A percentile compares a stretch with the other conserved stretches of the same genome.
These are phyloP conservation scores for Diutina mesorugosa DNA, from an alignment of 1,139 yeast species.

Conservation along the genomic window DNA sequence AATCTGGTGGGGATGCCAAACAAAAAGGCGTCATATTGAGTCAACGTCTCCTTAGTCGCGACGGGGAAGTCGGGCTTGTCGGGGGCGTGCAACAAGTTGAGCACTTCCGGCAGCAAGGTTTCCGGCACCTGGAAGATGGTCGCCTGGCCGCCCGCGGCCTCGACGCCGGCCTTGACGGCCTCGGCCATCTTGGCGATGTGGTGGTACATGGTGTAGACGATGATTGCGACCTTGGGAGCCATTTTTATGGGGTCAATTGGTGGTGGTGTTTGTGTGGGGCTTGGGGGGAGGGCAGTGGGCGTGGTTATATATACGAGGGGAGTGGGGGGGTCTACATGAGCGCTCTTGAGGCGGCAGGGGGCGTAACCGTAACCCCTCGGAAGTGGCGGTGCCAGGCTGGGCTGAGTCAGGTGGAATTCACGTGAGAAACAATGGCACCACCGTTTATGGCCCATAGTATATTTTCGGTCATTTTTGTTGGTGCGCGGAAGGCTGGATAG, in stretches of 20 bases:
- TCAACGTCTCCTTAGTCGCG: conserved; percentile 48
- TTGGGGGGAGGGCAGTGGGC: not conserved
- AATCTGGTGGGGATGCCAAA: conserved; percentile 79
- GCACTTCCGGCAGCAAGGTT: conserved; percentile 19
- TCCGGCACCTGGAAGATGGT: conserved; percentile 24
- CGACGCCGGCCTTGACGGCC: conserved; percentile 22
- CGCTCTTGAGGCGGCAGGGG: not conserved
- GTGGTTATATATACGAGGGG: not conserved
- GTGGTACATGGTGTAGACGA: conserved; percentile 24
- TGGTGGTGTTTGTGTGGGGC: not conserved
- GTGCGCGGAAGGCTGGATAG: not conserved
- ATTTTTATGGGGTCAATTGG: conserved; percentile 6
- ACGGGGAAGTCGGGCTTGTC: conserved; percentile 57
- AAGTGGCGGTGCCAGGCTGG: too few species aligned
- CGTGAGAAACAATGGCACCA: not conserved
- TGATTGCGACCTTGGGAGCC: conserved; percentile 24
- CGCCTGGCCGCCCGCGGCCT: conserved; percentile 26
- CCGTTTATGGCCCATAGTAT: too few species aligned
- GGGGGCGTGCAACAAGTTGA: conserved; percentile 28
- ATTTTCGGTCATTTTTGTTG: not conserved
- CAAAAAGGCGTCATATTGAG: conserved; percentile 58
- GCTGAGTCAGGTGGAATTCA: not conserved
- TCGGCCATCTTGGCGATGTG: conserved; percentile 24
- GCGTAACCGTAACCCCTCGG: too few species aligned
- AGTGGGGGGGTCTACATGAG: not conserved